Evolutionary conservation across 257 asterid species (phyloP).

Genomic region (Thymus quinquecostatus): DNA sequence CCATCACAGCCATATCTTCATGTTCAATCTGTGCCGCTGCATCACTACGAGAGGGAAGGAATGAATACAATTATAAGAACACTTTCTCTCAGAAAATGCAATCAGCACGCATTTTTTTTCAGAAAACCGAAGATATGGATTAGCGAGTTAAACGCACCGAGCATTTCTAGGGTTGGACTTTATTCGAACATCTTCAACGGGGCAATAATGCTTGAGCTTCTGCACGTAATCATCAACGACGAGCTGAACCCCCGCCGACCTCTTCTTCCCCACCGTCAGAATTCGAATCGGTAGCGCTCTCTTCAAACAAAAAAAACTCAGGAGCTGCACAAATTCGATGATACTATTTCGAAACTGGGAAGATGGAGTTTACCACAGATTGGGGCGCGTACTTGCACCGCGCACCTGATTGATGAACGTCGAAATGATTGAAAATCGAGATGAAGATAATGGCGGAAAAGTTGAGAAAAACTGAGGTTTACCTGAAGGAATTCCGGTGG

Average conservation of each 20-base stretch:
- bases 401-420: constrained; percentile 37
- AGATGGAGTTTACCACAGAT: constrained; percentile 48
- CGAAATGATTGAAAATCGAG: neutral
- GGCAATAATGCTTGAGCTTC: constrained; percentile 74
- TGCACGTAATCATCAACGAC: constrained; percentile 65
- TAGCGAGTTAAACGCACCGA: constrained; percentile 46
- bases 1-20: constrained; percentile 65
- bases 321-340: neutral
- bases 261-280: constrained; percentile 79
- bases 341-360: neutral
- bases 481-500: constrained; percentile 34
- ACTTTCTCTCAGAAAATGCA: neutral
- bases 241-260: constrained; percentile 78
- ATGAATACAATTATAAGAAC: constrained; percentile 27
- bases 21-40: constrained; percentile 78
- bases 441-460: neutral
- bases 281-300: constrained; percentile 80
- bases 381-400: constrained; percentile 53
- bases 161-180: constrained; percentile 88
- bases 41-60: constrained; percentile 47
- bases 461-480: constrained; percentile 11
- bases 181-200: constrained; percentile 67
- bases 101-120: constrained; percentile 18
- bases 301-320: neutral
- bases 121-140: neutral